Conservation (phyloP, 208 protist genomes). For the Leishmania lainsoni region DNA sequence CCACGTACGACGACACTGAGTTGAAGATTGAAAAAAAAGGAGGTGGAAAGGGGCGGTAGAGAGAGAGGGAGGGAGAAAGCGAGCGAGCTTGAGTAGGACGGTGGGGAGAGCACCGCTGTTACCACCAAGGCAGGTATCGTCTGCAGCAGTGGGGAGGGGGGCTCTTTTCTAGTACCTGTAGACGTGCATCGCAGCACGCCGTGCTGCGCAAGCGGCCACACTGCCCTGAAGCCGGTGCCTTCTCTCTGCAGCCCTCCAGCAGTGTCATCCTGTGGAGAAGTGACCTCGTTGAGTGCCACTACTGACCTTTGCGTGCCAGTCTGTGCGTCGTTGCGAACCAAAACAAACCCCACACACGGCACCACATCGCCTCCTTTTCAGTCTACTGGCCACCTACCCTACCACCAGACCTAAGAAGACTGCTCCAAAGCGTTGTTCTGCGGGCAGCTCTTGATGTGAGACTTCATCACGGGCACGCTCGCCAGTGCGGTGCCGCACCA, state of each 20-base stretch:
- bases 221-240: background rate
- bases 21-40: background rate
- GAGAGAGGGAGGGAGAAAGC: background rate
- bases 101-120: background rate
- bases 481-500: constrained; percentile 72
- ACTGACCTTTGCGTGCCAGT: background rate
- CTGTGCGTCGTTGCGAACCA: background rate
- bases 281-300: background rate
- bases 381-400: background rate
- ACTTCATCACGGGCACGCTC: constrained; percentile 64
- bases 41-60: background rate
- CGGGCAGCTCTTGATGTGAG: constrained; percentile 58
- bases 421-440: constrained; percentile 47
- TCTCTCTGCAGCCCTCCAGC: background rate
- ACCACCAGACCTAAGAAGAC: background rate
- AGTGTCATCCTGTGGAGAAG: background rate
- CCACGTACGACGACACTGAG: background rate
- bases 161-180: background rate
- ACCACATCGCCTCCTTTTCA: no score
- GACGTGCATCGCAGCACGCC: background rate
- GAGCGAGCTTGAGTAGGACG: background rate
- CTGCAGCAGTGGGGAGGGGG: background rate
- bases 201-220: background rate
- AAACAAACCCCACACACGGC: background rate
- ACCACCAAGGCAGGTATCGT: background rate